Evolutionary conservation across 2,329 filamentous ascomycete genomes (phyloP).

Genomic region (Diaporthe citrichinensis): DNA sequence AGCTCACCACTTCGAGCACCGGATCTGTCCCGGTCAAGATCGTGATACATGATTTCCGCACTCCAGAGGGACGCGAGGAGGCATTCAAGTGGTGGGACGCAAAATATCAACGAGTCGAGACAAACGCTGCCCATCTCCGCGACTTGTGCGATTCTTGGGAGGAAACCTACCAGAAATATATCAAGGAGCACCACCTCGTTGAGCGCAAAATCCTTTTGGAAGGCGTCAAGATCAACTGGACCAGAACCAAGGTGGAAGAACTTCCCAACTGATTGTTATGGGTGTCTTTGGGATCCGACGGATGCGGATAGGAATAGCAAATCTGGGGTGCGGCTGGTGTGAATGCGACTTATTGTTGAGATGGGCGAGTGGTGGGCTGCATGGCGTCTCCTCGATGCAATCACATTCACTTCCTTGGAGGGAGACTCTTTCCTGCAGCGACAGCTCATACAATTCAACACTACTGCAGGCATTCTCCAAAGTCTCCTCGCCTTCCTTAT

Average conservation of each 20-base stretch:
- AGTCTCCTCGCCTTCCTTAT: background rate
- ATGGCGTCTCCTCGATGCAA: background rate
- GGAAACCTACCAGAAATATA: background rate
- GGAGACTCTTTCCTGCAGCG: background rate
- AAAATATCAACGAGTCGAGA: accelerated
- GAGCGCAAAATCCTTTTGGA: background rate
- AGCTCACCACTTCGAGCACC: background rate
- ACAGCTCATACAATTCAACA: background rate
- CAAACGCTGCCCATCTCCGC: too few species aligned
- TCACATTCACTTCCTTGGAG: background rate
- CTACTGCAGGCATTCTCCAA: background rate
- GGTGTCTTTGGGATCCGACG: background rate
- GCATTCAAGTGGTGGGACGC: conserved; percentile 4
- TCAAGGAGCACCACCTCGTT: too few species aligned
- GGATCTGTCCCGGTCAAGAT: too few species aligned
- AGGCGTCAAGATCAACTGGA: background rate
- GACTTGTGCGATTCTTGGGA: background rate
- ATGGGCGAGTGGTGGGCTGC: background rate
- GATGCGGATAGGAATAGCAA: too few species aligned
- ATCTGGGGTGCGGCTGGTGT: background rate
- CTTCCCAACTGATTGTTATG: background rate
- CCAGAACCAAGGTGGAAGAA: background rate
- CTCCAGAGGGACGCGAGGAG: conserved; percentile 6
- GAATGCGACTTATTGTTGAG: background rate
- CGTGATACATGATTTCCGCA: conserved; percentile 23